phyloP scores from a whole-genome alignment of 2,329 filamentous ascomycete species.

The Monosporascus cannonballus region DNA sequence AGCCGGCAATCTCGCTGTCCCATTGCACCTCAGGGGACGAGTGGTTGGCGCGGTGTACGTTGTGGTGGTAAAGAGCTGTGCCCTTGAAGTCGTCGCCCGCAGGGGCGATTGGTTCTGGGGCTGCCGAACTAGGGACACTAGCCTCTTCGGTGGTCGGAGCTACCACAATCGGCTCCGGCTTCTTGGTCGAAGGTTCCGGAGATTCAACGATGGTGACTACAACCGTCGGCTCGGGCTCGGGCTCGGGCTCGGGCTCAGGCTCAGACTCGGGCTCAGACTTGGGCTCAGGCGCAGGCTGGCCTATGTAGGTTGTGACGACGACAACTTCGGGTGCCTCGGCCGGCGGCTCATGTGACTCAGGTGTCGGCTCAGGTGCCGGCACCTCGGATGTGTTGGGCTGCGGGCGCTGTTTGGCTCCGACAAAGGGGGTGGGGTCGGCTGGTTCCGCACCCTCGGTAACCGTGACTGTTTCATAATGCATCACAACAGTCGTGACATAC shows the following conservation, averaged over 20 bases:
- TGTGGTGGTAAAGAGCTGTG: constrained; percentile 66
- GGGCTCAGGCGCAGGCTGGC: constrained; percentile 2
- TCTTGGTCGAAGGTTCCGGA: neutral
- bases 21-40: constrained; percentile 60
- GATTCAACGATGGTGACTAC: constrained; percentile 2
- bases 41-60: constrained; percentile 80
- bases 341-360: constrained; percentile 1
- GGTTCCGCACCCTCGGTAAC: constrained; percentile 25
- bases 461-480: constrained; percentile 26
- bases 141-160: constrained; percentile 1
- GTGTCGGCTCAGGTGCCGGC: neutral
- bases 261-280: no score
- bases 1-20: constrained; percentile 56
- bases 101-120: constrained; percentile 5
- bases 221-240: constrained; percentile 3
- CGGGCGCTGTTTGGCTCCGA: constrained; percentile 10
- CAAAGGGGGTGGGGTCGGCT: constrained; percentile 8
- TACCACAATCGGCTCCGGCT: constrained; percentile 5
- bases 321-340: neutral
- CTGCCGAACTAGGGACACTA: constrained; percentile 1
- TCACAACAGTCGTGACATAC: constrained; percentile 27
- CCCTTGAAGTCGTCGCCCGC: constrained; percentile 28
- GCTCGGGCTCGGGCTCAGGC: neutral
- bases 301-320: neutral
- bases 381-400: constrained; percentile 2